Evolutionary conservation across 108 stramenopile genomes (phyloP), one percentile per base, ranked within the genome.

Genomic region (Nannochloropsis gaditana): DNA sequence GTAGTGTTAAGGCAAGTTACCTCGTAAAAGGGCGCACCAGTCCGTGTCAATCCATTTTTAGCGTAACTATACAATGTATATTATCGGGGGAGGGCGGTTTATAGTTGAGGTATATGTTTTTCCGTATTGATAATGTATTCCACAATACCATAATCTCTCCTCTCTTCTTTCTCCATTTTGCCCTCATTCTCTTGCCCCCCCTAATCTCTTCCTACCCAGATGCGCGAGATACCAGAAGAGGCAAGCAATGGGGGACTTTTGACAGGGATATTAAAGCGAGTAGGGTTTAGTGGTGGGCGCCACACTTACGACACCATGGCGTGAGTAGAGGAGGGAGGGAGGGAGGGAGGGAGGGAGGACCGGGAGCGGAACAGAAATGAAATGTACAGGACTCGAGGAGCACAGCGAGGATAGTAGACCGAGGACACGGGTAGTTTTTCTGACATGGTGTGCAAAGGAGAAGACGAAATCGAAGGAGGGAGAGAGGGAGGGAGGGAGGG

Each of bases 141-240:
- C 31, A 31, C 31, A 31, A 31, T 31, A 31, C 31, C 31, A 31
- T 31, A 31, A 31, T 31, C 31, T 31, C 31, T 31, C 31, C 47
- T 50, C 47, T 50, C 15, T 15, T 15, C 47, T 50, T 0, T 15
- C 47, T 50, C 47, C 47, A 10, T 50, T 15, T 15, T 15, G 11
- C 47, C 47, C 47, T 50, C 47, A 0, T 15, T 50, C 47, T 15
- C 47, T 50, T 15, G 11, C 47, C 15, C 47, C 47, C 47, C 1
- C 15, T 31, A 31, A 50, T 50, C 59, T 5, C 3, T 73, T 8
- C 59, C 3, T 6, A 15, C 59, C 59, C 8, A 73, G 59, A n/a
- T n/a, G n/a, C 59, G 59, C 59, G 59, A 73, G 59, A n/a, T 73
- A n/a, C 59, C 59, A 4, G 59, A 73, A n/a, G 59, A 73, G 59